Evolutionary conservation across 2,329 filamentous ascomycete genomes (phyloP), one percentile per base, ranked within the genome.

Genomic region (Colletotrichum filicis): DNA sequence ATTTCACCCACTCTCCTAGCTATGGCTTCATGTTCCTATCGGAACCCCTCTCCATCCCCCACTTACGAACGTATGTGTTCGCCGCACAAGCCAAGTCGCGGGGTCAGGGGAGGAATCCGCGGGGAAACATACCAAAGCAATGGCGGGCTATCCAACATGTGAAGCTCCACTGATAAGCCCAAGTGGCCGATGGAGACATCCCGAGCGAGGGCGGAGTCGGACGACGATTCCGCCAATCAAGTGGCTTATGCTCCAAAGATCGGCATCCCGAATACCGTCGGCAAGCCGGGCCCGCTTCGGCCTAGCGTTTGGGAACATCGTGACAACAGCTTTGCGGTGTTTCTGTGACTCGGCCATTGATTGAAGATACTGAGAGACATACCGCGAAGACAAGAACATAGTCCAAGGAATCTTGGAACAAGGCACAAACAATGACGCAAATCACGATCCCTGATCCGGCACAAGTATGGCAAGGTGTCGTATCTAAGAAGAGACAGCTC

Each of bases 141-240:
- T 55, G 11, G 24, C n/a, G 11, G 14, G 14, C 52, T 32, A 32
- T 30, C 6, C 26, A 14, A 12, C 12, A 19, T 3, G 9, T 9
- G 8, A 14, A 19, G 24, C 46, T 70, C 63, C 68, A 57, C 65
- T 52, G 65, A 68, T 63, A 63, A 68, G 52, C 28, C 52, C 58
- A 32, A 46, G 26, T 16, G 49, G n/a, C 49, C 64, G 52, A 55
- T 9, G 26, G 35, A 24, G 30, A 22, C 59, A 53, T 59, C 28
- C 16, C 37, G 37, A 42, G 37, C 37, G 37, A 42, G 14, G 37
- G 16, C 16, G 37, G 37, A 42, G 37, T 19, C 32, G 32, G n/a
- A 3, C 61, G 46, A 28, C 5, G 0, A 19, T 24, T 24, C 26
- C 37, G 2, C 67, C 37, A 56, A 22, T 42, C 30, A 53, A n/a